phyloP scores from a whole-genome alignment of 2,329 filamentous ascomycete genomes.

The Cladosporium cucumerinum region DNA sequence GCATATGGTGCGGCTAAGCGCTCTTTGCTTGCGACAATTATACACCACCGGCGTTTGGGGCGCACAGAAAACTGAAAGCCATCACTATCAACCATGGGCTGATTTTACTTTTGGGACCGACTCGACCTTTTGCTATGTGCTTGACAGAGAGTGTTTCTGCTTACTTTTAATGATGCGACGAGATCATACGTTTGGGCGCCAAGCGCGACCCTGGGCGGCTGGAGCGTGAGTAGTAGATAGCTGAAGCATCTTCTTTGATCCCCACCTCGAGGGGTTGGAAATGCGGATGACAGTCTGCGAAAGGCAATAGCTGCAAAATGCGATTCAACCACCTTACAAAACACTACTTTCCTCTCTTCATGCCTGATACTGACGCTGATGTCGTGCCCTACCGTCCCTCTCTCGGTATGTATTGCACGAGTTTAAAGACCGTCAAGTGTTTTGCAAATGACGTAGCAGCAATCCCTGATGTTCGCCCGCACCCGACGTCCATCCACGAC shows the following conservation, averaged over 20 bases:
- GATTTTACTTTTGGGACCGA: background rate
- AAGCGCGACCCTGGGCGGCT: background rate
- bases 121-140: constrained; percentile 1
- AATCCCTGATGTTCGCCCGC: background rate
- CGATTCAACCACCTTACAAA: background rate
- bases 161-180: constrained; percentile 6
- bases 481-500: background rate
- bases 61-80: background rate
- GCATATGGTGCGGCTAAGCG: constrained; percentile 6
- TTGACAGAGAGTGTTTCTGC: background rate
- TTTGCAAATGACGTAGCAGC: background rate
- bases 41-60: constrained; percentile 4
- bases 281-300: background rate
- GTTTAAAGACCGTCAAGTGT: background rate
- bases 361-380: background rate
- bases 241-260: background rate
- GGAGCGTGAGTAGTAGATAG: constrained; percentile 7
- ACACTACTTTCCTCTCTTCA: background rate
- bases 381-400: too few relatives aligned
- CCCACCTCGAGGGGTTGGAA: background rate
- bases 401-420: too few relatives aligned
- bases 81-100: background rate
- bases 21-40: background rate
- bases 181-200: background rate
- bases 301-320: background rate